Conservation (phyloP, 768 basidiomycete species). For the Leccinum obscurum region DNA sequence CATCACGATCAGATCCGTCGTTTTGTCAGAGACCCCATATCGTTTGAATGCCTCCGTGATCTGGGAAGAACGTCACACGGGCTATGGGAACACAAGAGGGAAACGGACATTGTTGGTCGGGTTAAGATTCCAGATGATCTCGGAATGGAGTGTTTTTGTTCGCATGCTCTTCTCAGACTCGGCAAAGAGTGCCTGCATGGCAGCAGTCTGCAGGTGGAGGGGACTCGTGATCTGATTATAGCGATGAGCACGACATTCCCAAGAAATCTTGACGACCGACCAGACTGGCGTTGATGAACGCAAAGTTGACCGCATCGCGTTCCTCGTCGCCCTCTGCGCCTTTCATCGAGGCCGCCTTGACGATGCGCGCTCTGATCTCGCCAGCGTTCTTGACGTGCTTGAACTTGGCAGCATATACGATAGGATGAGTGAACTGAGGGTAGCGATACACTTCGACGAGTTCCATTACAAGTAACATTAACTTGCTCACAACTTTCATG, state of each 20-base stretch:
- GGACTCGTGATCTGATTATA: conserved; percentile 73
- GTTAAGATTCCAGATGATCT: conserved; percentile 84
- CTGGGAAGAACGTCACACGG: conserved; percentile 37
- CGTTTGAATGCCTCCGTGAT: conserved; percentile 86
- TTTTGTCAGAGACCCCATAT: conserved; percentile 77
- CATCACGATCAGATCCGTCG: conserved; percentile 69
- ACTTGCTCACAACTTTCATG: conserved; percentile 5
- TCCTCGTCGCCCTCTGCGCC: conserved; percentile 65
- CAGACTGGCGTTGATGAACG: conserved; percentile 83
- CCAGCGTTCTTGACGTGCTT: conserved; percentile 62
- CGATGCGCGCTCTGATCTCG: conserved; percentile 61
- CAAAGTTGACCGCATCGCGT: conserved; percentile 81
- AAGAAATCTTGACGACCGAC: conserved; percentile 41
- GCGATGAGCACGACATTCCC: conserved; percentile 1
- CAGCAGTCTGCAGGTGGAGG: conserved; percentile 80
- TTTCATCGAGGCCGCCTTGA: conserved; percentile 61
- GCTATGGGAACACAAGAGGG: no score
- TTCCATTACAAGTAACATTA: conserved; percentile 14
- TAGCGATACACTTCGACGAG: conserved; percentile 58
- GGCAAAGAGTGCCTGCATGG: conserved; percentile 79
- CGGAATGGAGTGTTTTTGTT: conserved; percentile 89
- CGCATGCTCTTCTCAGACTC: conserved; percentile 57
- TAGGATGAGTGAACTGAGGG: conserved; percentile 47
- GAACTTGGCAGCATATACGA: conserved; percentile 67
- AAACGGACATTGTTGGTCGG: conserved; percentile 55